Conservation (phyloP, 2,329 filamentous ascomycete genomes). For the Alternaria sp. region DNA sequence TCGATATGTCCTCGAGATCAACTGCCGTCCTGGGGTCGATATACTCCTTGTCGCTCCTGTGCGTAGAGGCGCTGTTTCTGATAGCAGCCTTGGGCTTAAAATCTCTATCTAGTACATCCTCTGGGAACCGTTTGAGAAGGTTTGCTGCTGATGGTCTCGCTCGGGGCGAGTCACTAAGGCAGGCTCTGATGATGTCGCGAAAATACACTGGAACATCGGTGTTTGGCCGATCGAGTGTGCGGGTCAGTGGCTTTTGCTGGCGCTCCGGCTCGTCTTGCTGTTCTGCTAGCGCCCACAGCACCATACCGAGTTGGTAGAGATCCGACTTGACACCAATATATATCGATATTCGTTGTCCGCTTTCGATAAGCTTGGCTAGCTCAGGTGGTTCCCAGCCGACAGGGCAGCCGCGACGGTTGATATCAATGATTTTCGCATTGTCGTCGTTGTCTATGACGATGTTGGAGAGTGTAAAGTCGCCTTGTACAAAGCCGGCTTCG, state of each 20-base stretch:
- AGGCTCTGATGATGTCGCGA: slow-evolving; percentile 76
- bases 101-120: slow-evolving; percentile 22
- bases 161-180: slow-evolving; percentile 78
- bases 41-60: slow-evolving; percentile 58
- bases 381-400: slow-evolving; percentile 98
- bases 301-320: slow-evolving; percentile 95
- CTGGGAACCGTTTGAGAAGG: slow-evolving; percentile 62
- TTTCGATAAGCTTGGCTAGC: slow-evolving; percentile 83
- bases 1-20: slow-evolving; percentile 55
- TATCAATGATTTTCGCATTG: slow-evolving; percentile 96
- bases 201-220: slow-evolving; percentile 80
- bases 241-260: slow-evolving; percentile 71
- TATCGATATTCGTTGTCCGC: slow-evolving; percentile 90
- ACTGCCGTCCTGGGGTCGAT: slow-evolving; percentile 58
- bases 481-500: slow-evolving; percentile 95
- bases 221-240: slow-evolving; percentile 31
- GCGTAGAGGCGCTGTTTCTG: slow-evolving; percentile 50
- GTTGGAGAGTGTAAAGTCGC: slow-evolving; percentile 96
- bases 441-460: slow-evolving; percentile 88
- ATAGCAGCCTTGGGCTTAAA: slow-evolving; percentile 26
- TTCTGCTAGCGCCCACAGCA: slow-evolving; percentile 89
- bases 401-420: slow-evolving; percentile 95
- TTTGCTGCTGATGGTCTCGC: slow-evolving; percentile 76
- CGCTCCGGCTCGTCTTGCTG: slow-evolving; percentile 90
- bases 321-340: slow-evolving; percentile 99